Base-by-base conservation (phyloP, 805 yeast species). In the Huiozyma naganishii region DNA sequence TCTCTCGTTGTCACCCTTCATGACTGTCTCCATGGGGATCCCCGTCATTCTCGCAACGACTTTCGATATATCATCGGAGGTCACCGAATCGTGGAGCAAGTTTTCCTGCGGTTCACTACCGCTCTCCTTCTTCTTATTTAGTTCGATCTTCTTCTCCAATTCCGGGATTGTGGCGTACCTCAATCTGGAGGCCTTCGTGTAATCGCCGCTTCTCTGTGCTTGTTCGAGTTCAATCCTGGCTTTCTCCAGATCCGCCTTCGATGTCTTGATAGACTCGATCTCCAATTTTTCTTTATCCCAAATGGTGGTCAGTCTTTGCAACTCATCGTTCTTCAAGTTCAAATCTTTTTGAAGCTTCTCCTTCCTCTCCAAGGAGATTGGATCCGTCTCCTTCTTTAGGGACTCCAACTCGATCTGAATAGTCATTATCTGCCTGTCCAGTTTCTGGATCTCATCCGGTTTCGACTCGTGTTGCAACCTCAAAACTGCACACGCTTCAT, bases 11-110 rank as follows among this genome's bases (percentile, higher is more conserved):
- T 90, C 98, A 40, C 97, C 97, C 62, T 84, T 84, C 80, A 92
- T 73, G 52, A 90, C 77, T 30, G 88, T 84, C 52, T 80, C 86
- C 27, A 86, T 85, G 6, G 98, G 98, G 37, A 90, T 88, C 34
- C 97, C 97, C 0, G 98, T 90, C 83, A 92, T 88, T 51, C 87
- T 80, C 10, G 95, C 82, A 9, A 90, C 83, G 6, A 90, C 98
- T 48, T 79, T 73, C 0, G 97, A 94, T 52, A 90, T 92, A 63
- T 90, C 98, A 51, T 89, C 95, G 2, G 95, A 75, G 0, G 96
- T 84, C 4, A 90, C 97, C 0, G 95, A 78, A 52, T 92, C 98
- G 63, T 90, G 97, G 13, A 52, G 49, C 45, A 53, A 48, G 13
- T 52, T 61, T 41, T 36, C 55, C 33, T 37, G 48, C 52, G 44